A percentile compares a stretch with the other conserved stretches of the same genome.
Conservation (phyloP, 1,284 basidiomycete genomes). For the Leccinum proximum region DNA sequence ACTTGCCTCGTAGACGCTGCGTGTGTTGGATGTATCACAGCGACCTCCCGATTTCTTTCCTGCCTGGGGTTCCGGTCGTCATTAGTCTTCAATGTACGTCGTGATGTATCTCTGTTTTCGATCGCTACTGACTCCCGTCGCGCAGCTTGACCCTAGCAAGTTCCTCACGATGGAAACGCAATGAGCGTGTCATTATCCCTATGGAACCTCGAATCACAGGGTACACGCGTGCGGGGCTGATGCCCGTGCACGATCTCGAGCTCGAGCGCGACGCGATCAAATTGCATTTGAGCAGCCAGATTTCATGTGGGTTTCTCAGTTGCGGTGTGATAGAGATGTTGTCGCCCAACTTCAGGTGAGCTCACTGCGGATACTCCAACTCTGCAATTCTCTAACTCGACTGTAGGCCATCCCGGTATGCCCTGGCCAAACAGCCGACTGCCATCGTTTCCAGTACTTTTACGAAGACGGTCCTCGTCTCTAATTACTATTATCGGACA, state of each 20-base stretch:
- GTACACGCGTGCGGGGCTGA: slow-evolving; percentile 38
- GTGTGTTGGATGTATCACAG: too few relatives aligned
- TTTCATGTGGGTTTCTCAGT: slow-evolving; percentile 98
- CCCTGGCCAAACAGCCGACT: slow-evolving; percentile 79
- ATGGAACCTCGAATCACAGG: slow-evolving; percentile 43
- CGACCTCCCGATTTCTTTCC: background rate
- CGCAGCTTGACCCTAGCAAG: slow-evolving; percentile 24
- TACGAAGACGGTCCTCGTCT: slow-evolving; percentile 91
- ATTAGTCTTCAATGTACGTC: slow-evolving; percentile 24
- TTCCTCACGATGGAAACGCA: slow-evolving; percentile 32
- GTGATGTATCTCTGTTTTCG: background rate
- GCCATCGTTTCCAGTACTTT: slow-evolving; percentile 91
- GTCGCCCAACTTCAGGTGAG: slow-evolving; percentile 94
- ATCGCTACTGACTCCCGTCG: background rate
- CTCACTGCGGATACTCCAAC: slow-evolving; percentile 9
- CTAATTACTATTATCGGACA: slow-evolving; percentile 97
- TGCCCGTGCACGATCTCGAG: slow-evolving; percentile 27
- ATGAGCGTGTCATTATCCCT: slow-evolving; percentile 51
- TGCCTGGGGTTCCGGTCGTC: background rate
- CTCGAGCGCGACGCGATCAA: background rate
- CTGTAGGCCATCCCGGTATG: slow-evolving; percentile 80
- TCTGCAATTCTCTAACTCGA: slow-evolving; percentile 7
- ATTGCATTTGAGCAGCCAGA: slow-evolving; percentile 95
- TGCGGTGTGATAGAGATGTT: slow-evolving; percentile 97
- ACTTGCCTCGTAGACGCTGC: background rate